Evolutionary conservation across 1,284 basidiomycete genomes (phyloP).

Genomic region (Fomitopsis palustris): DNA sequence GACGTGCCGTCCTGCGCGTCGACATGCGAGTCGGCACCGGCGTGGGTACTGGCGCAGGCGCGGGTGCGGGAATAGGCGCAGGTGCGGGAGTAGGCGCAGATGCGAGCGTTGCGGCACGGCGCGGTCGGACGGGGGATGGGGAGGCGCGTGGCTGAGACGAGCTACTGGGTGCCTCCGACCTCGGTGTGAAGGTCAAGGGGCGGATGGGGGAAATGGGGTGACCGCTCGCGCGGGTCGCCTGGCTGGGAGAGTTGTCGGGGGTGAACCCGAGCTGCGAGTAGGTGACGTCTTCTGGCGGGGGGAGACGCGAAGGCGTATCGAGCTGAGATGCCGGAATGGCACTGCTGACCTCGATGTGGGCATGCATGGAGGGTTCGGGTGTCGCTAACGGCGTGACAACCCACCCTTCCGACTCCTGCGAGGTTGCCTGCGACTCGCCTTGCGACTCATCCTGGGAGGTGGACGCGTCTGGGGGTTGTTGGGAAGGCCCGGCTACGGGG

Average conservation of each 20-base stretch:
- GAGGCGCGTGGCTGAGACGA: background rate
- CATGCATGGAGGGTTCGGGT: constrained; percentile 52
- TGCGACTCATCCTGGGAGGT: constrained; percentile 15
- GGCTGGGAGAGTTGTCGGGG: constrained; percentile 18
- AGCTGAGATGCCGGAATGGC: constrained; percentile 36
- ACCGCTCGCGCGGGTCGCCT: background rate
- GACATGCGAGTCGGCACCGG: background rate
- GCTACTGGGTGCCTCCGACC: background rate
- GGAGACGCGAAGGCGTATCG: constrained; percentile 31
- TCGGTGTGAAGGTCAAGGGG: background rate
- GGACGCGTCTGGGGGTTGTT: background rate
- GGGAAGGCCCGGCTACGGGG: background rate
- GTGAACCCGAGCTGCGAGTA: constrained; percentile 35
- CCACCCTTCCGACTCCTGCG: constrained; percentile 42
- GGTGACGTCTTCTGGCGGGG: constrained; percentile 28
- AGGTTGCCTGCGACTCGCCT: constrained; percentile 25
- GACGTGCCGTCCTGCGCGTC: background rate
- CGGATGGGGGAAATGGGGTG: background rate
- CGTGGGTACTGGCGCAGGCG: background rate
- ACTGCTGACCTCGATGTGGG: constrained; percentile 31
- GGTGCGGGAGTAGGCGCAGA: background rate
- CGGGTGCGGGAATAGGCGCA: background rate
- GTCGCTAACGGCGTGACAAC: constrained; percentile 51
- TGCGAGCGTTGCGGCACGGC: background rate
- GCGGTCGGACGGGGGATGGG: background rate